Base-by-base conservation (phyloP, 108 stramenopile species). In the Pseudonitzschia multiseries region DNA sequence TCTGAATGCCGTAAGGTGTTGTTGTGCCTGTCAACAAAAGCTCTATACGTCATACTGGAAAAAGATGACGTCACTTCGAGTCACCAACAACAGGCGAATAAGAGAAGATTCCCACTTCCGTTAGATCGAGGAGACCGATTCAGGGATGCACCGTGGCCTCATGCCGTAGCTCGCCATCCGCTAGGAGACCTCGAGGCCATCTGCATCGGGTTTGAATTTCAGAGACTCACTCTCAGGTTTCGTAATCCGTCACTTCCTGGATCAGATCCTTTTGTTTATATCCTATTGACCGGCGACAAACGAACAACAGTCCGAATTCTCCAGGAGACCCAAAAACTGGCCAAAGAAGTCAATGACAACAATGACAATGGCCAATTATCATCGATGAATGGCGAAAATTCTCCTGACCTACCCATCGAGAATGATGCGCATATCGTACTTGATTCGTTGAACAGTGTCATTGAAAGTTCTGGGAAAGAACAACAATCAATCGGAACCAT, bases 171-270 rank as follows among this genome's bases (percentile, higher is more conserved):
- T 4, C 81, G 91, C 2, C 91, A 92, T 53, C 67, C 86, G 0
- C 73, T 89, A 0, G 78, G 77, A 10, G 78, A 79, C 31, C 81
- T 95, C 21, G 32, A 79, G 36, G 73, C 84, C 12, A 86, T 92
- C 62, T 83, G 84, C 26, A 95, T 95, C 78, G 94, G 94, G 26
- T 95, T 95, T 72, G 82, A 84, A 20, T 95, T 95, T 70, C 94
- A 95, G 73, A 78, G 94, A 15, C 77, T 95, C 17, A 81, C 79
- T 21, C 79, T 95, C 14, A 83, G 77, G 29, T 92, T 95, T 68
- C 75, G 72, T n/a, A 80, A 81, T 50, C 62, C 81, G 24, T 42
- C 57, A 17, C 24, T 59, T 36, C 72, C 65, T 6, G 79, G 43
- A 43, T 65, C 76, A 22, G 82, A 88, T 36, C 90, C 90, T 31